Evolutionary conservation across 352 stramenopile species (phyloP).

Genomic region (Phytophthora megakarya): DNA sequence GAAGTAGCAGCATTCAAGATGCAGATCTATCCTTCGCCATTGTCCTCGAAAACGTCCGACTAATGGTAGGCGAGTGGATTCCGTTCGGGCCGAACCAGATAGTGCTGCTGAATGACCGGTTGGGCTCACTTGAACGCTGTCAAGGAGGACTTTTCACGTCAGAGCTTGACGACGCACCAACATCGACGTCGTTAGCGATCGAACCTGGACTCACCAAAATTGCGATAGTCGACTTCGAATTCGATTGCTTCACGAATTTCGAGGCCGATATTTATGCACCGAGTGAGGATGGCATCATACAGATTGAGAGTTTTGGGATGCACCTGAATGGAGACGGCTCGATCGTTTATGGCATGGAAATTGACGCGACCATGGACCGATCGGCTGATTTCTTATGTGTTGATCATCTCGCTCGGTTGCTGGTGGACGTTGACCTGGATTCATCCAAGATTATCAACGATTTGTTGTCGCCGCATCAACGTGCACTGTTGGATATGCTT

Average conservation of each 20-base stretch:
- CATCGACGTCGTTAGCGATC: conserved; percentile 79
- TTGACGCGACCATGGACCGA: conserved; percentile 97
- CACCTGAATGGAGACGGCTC: conserved; percentile 80
- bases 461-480: conserved; percentile 94
- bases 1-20: conserved; percentile 81
- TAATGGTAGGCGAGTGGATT: conserved; percentile 98
- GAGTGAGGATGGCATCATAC: conserved; percentile 92
- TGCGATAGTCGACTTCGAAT: conserved; percentile 97
- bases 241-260: conserved; percentile 98
- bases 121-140: conserved; percentile 95
- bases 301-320: conserved; percentile 98
- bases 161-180: conserved; percentile 88
- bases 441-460: conserved; percentile 97
- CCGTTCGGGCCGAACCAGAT: conserved; percentile 98
- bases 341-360: conserved; percentile 88
- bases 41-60: conserved; percentile 95
- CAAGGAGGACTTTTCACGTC: conserved; percentile 97
- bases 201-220: conserved; percentile 94
- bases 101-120: conserved; percentile 96
- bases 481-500: conserved; percentile 93
- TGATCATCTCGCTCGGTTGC: conserved; percentile 95
- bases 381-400: conserved; percentile 97
- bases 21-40: conserved; percentile 95
- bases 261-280: conserved; percentile 97
- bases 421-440: conserved; percentile 96